Base-by-base conservation (phyloP, 2,329 filamentous ascomycete species). In the Hirsutella minnesotensis region DNA sequence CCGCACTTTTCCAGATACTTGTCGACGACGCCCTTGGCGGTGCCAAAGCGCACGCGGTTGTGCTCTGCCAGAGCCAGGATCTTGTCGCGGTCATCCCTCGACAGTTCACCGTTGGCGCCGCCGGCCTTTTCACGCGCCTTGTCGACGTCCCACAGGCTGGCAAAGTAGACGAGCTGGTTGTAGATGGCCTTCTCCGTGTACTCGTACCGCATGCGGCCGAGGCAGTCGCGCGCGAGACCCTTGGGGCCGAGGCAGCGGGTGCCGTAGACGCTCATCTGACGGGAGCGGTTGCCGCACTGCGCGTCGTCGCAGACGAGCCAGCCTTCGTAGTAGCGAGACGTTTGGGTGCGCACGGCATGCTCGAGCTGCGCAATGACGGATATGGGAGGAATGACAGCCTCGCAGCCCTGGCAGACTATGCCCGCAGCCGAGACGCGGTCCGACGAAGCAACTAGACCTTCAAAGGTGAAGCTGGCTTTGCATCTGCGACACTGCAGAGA, bases 241-340 rank as follows among this genome's bases (percentile, higher is more conserved):
- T 81, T 82, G 15, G 90, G 86, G 0, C 92, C 92, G 5, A 96
- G 71, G 59, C 92, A 98, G 40, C 88, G 79, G 47, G 83, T 80
- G 38, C 92, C 92, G 60, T 94, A 95, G 33, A 98, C 92, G 53
- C 80, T 86, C 71, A 96, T 89, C 60, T 95, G 87, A 39, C 90
- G 77, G 2, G 92, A 96, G 44, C 86, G 82, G 56, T 81, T 84
- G 22, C 83, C 84, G 62, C 92, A 98, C 29, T 85, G 80, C 2
- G 85, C 69, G 60, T 98, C 92, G 60, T 95, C 85, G 62, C 92
- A 98, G 33, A 86, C 72, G 5, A 98, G 76, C 81, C 86, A 94
- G 46, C 81, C 88, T 56, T 94, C 85, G 62, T 98, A 96, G 70
- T 98, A 98, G 39, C 77, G 77, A 9, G 84, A 73, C 7, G 86